Percentiles rank a stretch among this genome's conserved stretches.
phyloP scores from a whole-genome alignment of 306 rosid species.

The Cucurbita maxima region DNA sequence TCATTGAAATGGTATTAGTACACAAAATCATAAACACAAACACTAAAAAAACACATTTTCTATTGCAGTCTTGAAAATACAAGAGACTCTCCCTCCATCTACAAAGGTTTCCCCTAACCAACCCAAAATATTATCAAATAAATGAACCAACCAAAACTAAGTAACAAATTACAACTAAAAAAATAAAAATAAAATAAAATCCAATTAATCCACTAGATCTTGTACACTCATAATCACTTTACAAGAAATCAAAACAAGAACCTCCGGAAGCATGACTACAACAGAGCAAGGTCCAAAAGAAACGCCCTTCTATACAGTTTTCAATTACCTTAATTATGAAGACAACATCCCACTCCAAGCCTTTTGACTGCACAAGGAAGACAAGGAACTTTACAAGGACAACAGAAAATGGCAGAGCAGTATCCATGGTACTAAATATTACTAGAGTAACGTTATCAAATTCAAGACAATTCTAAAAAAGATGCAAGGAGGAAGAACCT shows the following conservation, averaged over 20 bases:
- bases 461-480: background rate
- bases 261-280: background rate
- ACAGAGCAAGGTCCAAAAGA: background rate
- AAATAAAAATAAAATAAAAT: background rate
- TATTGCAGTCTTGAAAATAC: background rate
- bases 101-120: background rate
- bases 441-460: background rate
- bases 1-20: background rate
- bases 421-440: background rate
- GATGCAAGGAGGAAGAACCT: slow-evolving; percentile 27
- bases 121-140: background rate
- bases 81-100: background rate
- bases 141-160: background rate
- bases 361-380: slow-evolving; percentile 62
- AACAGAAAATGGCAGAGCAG: background rate
- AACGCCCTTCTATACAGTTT: background rate
- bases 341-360: slow-evolving; percentile 94
- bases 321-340: slow-evolving; percentile 78
- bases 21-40: background rate
- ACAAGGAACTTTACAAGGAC: background rate
- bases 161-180: background rate
- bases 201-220: background rate
- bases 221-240: background rate
- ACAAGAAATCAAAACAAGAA: background rate
- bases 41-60: background rate